Evolutionary conservation across 768 basidiomycete species (phyloP), one percentile per base, ranked within the genome.

Genomic region (Leccinum incarnatum): DNA sequence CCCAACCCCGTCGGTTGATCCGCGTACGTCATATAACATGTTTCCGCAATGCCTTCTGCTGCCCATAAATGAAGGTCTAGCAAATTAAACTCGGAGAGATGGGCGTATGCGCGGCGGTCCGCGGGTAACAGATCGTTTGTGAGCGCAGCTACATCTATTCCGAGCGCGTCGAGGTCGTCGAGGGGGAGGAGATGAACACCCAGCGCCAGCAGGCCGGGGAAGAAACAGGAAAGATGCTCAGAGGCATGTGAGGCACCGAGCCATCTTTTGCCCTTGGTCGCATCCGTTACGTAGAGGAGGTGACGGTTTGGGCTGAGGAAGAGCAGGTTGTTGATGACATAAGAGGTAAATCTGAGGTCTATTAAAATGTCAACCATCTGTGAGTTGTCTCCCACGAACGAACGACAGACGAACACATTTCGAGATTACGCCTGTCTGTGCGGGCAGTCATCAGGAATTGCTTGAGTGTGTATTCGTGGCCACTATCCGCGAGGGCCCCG

Each of bases 401-500:
- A 23, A 19, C 10, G 21, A 23, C 25, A 23, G 27, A 71, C 85
- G 27, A 76, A 90, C 88, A 91, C 81, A 90, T 81, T 69, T 84
- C 81, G 5, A 89, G 75, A 58, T 80, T 85, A 29, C 69, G 72
- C 65, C 78, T 82, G 67, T 90, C 87, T 17, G 79, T 81, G 61
- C 81, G 79, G 11, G 79, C 85, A 7, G 86, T 87, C 57, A 90
- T 72, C 7, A 91, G 73, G 67, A 85, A 88, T 56, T 85, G 81
- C 65, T 91, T 91, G 49, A 91, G 78, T 11, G 88, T 80, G 62
- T 91, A 91, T 73, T 91, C 89, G 63, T 91, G 89, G 1, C 81
- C 81, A 61, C 89, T 91, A 65, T 91, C 89, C 2, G 84, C 85
- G 57, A 78, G 76, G 14, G 80, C 83, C 25, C 87, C 89, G 12